Percentiles rank a stretch among this genome's conserved stretches.
phyloP scores from a whole-genome alignment of 208 protist species.

The Wallacemonas sp. region DNA sequence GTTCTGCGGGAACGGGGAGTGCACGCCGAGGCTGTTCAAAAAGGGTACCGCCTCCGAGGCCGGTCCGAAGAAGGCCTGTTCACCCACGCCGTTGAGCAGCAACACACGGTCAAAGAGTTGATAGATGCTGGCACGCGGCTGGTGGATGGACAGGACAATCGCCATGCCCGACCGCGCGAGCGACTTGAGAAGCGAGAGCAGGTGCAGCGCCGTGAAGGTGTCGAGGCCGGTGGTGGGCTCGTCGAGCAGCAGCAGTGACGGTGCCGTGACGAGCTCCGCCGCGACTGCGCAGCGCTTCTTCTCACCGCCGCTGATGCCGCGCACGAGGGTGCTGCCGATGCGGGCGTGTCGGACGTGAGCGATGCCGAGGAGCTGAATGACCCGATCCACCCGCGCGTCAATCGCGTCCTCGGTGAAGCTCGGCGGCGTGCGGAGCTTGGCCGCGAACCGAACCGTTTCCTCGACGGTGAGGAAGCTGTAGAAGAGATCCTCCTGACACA shows the following conservation, averaged over 20 bases:
- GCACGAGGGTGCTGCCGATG: constrained; percentile 52
- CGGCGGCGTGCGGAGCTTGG: constrained; percentile 51
- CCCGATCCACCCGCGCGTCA: constrained; percentile 15
- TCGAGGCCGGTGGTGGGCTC: constrained; percentile 89
- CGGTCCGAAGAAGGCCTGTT: constrained; percentile 83
- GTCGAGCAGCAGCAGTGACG: constrained; percentile 74
- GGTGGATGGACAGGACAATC: constrained; percentile 78
- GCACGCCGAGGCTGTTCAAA: constrained; percentile 60
- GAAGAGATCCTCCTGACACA: constrained; percentile 83
- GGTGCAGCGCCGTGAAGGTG: constrained; percentile 69
- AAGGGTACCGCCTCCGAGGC: constrained; percentile 53
- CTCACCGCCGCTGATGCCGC: constrained; percentile 76
- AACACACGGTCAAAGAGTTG: constrained; percentile 73
- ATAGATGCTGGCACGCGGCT: constrained; percentile 67
- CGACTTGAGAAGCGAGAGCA: constrained; percentile 52
- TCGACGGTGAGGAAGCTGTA: constrained; percentile 65
- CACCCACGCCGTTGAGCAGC: constrained; percentile 73
- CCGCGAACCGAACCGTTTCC: constrained; percentile 73
- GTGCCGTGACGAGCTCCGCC: constrained; percentile 62
- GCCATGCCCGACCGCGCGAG: constrained; percentile 44
- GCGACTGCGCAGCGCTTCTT: constrained; percentile 74
- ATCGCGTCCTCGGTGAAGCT: constrained; percentile 23
- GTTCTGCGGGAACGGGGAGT: constrained; percentile 44
- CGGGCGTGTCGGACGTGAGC: constrained; percentile 39
- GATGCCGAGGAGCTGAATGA: constrained; percentile 55